These are phyloP conservation scores for Uncinocarpus reesii DNA, from an alignment of 2,329 filamentous ascomycete genomes.

Conservation along the genomic window DNA sequence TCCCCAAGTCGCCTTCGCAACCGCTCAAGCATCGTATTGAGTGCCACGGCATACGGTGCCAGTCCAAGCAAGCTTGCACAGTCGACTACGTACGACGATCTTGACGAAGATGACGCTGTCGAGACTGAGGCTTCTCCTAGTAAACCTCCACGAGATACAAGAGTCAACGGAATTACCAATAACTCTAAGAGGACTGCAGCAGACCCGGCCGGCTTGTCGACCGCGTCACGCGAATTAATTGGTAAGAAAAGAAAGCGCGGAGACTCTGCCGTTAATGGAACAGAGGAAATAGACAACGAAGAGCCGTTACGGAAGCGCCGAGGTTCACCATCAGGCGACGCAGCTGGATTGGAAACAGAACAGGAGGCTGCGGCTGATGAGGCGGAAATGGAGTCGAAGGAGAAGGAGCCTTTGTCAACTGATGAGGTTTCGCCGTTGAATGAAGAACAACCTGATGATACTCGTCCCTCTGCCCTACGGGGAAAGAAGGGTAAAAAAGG, in stretches of 20 bases:
- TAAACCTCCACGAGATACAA: conserved; percentile 28
- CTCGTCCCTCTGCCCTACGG: conserved; percentile 25
- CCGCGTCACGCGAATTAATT: conserved; percentile 19
- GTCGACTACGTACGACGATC: conserved; percentile 38
- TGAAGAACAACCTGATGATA: conserved; percentile 26
- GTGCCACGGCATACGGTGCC: conserved; percentile 51
- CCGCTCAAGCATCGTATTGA: conserved; percentile 52
- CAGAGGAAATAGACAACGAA: conserved; percentile 29
- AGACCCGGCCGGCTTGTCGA: conserved; percentile 18
- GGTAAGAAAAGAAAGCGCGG: conserved; percentile 36
- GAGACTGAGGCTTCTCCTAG: conserved; percentile 32
- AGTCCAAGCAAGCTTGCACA: conserved; percentile 70
- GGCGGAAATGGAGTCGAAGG: conserved; percentile 19
- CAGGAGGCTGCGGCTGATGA: conserved; percentile 19
- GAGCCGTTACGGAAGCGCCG: conserved; percentile 35
- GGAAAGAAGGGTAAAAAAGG: conserved; percentile 38
- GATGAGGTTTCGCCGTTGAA: conserved; percentile 22
- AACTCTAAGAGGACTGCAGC: conserved; percentile 22
- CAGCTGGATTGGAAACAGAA: conserved; percentile 19
- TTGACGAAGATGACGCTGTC: conserved; percentile 27
- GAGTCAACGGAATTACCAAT: conserved; percentile 24
- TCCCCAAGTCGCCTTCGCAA: conserved; percentile 60
- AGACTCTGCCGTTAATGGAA: conserved; percentile 19
- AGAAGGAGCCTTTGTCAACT: conserved; percentile 6
- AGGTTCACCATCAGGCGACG: conserved; percentile 26